Conservation (phyloP, 2,329 filamentous ascomycete genomes). For the Diplocarpon rosae region DNA sequence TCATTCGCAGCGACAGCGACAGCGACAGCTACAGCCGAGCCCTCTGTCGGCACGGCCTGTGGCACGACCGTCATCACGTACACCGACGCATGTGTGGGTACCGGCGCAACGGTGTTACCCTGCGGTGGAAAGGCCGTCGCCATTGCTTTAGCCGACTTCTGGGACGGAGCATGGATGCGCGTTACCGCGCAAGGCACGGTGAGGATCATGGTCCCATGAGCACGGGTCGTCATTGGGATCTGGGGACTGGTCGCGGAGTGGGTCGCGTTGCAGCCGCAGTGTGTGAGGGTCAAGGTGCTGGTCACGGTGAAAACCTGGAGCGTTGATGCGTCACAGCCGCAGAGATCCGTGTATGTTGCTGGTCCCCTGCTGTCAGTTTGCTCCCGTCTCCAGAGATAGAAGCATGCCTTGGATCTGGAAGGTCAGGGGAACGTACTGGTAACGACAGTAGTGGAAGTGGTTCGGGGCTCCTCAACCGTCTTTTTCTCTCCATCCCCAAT, state of each 20-base stretch:
- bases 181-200: background rate
- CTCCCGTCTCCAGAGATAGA: background rate
- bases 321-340: background rate
- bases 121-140: too few species aligned
- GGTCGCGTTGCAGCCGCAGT: background rate
- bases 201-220: background rate
- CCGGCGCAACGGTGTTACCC: too few species aligned
- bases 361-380: background rate
- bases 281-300: background rate
- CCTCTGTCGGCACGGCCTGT: too few species aligned
- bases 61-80: too few species aligned
- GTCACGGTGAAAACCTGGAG: background rate
- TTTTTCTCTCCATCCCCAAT: too few species aligned
- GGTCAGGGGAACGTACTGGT: background rate
- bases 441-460: background rate
- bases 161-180: too few species aligned
- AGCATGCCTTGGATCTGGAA: background rate
- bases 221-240: slow-evolving; percentile 2
- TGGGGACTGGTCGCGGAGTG: background rate
- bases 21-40: background rate
- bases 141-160: too few species aligned
- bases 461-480: too few species aligned
- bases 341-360: slow-evolving; percentile 4
- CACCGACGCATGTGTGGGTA: too few species aligned
- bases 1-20: background rate